These are phyloP conservation scores for Backusella morwellensis DNA, from an alignment of 192 early-diverging fungal species.

Conservation along the genomic window DNA sequence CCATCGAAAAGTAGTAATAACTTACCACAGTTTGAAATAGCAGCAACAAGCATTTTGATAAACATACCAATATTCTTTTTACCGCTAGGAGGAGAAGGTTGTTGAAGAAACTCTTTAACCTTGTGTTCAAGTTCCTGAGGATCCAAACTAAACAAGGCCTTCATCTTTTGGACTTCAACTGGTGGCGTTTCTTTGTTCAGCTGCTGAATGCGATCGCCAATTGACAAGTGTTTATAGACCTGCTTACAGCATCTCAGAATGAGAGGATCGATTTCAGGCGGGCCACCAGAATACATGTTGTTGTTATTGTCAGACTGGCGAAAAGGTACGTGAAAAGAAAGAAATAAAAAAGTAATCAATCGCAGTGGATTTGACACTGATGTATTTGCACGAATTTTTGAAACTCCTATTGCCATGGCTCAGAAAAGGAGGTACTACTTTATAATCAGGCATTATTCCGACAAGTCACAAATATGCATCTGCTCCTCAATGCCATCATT, in stretches of 20 bases:
- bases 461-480: too few relatives aligned
- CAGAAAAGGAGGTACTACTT: too few relatives aligned
- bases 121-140: neutral
- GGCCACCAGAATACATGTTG: neutral
- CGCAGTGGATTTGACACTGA: neutral
- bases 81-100: neutral
- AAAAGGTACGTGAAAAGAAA: too few relatives aligned
- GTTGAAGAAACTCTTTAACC: neutral
- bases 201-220: neutral
- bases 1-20: neutral
- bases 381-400: neutral
- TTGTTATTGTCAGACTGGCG: neutral
- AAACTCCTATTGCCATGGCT: too few relatives aligned
- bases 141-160: neutral
- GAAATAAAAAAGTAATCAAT: too few relatives aligned
- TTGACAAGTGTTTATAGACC: neutral
- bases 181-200: neutral
- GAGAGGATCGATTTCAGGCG: neutral
- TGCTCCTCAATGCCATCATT: too few relatives aligned
- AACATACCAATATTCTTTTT: constrained; percentile 1
- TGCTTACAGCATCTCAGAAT: neutral
- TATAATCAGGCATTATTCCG: too few relatives aligned
- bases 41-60: neutral
- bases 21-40: neutral
- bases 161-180: constrained; percentile 10